Conservation (phyloP, 768 basidiomycete genomes). For the Amanita pseudoporphyria region DNA sequence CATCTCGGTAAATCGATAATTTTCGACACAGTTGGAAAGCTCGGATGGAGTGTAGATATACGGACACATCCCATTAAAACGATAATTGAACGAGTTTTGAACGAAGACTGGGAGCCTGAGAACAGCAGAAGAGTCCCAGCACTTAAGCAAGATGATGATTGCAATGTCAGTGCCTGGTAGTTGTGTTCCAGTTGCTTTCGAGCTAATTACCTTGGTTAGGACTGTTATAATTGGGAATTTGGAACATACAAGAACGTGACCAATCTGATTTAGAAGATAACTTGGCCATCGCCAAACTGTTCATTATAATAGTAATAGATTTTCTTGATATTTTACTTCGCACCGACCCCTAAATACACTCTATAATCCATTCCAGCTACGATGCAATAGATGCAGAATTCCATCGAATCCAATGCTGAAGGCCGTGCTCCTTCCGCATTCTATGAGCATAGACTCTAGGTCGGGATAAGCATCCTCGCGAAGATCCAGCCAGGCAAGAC, state of each 20-base stretch:
- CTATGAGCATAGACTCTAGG: too few species aligned
- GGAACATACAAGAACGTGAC: slow-evolving; percentile 26
- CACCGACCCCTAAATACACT: too few species aligned
- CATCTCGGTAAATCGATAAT: slow-evolving; percentile 76
- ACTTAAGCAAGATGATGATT: slow-evolving; percentile 47
- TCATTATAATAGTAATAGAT: too few species aligned
- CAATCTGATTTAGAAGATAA: neutral
- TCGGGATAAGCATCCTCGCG: too few species aligned
- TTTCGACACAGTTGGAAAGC: slow-evolving; percentile 79
- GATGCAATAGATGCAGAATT: too few species aligned
- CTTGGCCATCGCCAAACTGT: neutral
- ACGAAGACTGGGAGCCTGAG: slow-evolving; percentile 26
- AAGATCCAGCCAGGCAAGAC: too few species aligned
- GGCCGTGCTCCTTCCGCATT: too few species aligned
- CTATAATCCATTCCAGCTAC: too few species aligned
- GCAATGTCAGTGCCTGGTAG: slow-evolving; percentile 37
- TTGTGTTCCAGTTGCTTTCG: neutral
- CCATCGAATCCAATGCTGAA: too few species aligned
- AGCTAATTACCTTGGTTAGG: slow-evolving; percentile 26
- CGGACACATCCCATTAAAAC: slow-evolving; percentile 64
- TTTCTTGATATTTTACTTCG: too few species aligned
- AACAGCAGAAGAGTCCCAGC: slow-evolving; percentile 33
- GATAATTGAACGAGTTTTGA: slow-evolving; percentile 46
- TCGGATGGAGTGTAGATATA: slow-evolving; percentile 71
- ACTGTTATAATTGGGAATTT: slow-evolving; percentile 69